These are phyloP conservation scores for Kodamaea suecica DNA, from an alignment of 1,139 yeast genomes.

Conservation along the genomic window DNA sequence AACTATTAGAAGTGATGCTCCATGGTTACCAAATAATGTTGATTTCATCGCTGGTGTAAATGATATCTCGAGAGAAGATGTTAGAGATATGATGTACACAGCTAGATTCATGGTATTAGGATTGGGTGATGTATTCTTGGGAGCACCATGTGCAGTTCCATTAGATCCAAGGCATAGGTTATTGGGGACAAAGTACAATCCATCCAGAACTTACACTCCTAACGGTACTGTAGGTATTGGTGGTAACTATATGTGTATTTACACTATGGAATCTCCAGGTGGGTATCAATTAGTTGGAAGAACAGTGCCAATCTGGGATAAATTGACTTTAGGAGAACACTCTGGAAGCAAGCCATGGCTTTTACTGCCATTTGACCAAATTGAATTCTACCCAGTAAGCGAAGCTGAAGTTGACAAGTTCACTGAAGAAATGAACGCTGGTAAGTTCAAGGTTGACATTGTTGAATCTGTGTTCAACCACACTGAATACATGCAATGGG, in stretches of 20 bases:
- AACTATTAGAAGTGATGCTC: constrained; percentile 89
- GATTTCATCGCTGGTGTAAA: constrained; percentile 90
- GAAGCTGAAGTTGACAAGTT: constrained; percentile 75
- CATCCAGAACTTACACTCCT: constrained; percentile 93
- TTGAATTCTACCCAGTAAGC: constrained; percentile 87
- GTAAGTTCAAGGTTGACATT: constrained; percentile 71
- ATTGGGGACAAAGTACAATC: constrained; percentile 91
- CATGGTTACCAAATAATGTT: constrained; percentile 97
- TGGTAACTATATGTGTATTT: constrained; percentile 97
- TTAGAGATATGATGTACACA: constrained; percentile 77
- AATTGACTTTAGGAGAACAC: constrained; percentile 71
- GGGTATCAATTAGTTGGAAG: constrained; percentile 97
- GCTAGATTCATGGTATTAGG: constrained; percentile 92
- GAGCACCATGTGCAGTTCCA: constrained; percentile 98
- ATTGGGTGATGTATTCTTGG: constrained; percentile 93
- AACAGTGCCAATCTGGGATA: constrained; percentile 97
- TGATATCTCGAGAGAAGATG: constrained; percentile 71
- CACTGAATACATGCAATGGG: constrained; percentile 73
- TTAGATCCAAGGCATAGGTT: constrained; percentile 93
- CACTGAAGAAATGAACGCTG: constrained; percentile 76
- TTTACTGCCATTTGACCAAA: constrained; percentile 86
- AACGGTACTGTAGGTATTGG: constrained; percentile 98
- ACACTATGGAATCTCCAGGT: constrained; percentile 98
- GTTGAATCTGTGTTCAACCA: constrained; percentile 81
- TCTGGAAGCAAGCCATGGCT: constrained; percentile 79